These are phyloP conservation scores for Sordaria brevicollis DNA, from an alignment of 495 filamentous ascomycete species.

Conservation along the genomic window DNA sequence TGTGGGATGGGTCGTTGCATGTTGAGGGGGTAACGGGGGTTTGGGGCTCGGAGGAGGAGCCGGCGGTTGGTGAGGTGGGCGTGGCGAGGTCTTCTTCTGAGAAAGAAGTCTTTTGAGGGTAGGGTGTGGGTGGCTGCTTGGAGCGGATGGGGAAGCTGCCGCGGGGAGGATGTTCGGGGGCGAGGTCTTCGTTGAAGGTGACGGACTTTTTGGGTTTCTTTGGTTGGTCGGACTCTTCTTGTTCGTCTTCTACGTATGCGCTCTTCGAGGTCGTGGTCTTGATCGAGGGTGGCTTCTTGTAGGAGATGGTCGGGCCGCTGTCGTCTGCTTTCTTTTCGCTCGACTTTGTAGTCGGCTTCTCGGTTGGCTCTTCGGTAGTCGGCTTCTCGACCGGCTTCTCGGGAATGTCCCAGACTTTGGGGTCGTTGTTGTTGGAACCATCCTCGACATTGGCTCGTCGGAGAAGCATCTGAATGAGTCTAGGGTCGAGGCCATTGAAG, in stretches of 20 bases:
- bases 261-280: neutral
- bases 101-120: slow-evolving; percentile 11
- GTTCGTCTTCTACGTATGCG: neutral
- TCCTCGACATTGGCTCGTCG: slow-evolving; percentile 73
- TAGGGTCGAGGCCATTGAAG: slow-evolving; percentile 54
- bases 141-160: slow-evolving; percentile 16
- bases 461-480: slow-evolving; percentile 64
- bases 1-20: slow-evolving; percentile 28
- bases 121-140: slow-evolving; percentile 11
- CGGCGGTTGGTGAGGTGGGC: slow-evolving; percentile 1
- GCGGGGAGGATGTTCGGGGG: slow-evolving; percentile 8
- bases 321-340: neutral
- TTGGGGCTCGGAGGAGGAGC: slow-evolving; percentile 44
- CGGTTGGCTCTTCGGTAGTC: too few relatives aligned
- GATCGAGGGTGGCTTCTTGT: neutral
- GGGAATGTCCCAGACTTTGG: neutral
- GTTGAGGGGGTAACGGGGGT: slow-evolving; percentile 27
- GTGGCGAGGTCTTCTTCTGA: slow-evolving; percentile 17
- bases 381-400: slow-evolving; percentile 5
- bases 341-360: slow-evolving; percentile 4
- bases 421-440: neutral
- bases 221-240: neutral
- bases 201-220: slow-evolving; percentile 19
- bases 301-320: neutral
- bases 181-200: slow-evolving; percentile 17